Base-by-base conservation (phyloP, 2,329 filamentous ascomycete species). In the Elsinoe fawcettii region DNA sequence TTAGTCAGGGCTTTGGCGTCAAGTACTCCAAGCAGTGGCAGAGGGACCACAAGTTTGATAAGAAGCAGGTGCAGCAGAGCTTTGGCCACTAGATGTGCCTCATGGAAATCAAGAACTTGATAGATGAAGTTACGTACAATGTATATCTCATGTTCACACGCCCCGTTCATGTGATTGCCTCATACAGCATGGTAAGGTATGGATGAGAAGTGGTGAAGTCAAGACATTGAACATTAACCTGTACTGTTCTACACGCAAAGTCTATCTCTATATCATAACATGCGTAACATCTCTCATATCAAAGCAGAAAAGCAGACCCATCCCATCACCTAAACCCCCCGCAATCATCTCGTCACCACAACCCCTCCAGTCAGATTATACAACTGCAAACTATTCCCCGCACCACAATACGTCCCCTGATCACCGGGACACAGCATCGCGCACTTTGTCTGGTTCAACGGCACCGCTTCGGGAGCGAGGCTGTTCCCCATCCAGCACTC, bases 351-450 rank as follows among this genome's bases (percentile, higher is more conserved):
- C 3, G 14, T 27, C 41, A 25, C 20, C 22, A 46, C 41, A 14
- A 37, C 14, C 41, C 41, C 41, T 20, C 32, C n/a, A 1, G 49
- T 53, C 49, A 53, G 20, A 53, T 53, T 53, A 25, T 60, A 60
- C 44, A 60, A 39, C 30, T 58, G 47, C 32, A 60, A 43, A 36
- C 56, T 56, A 44, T 64, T 66, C 8, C 64, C 63, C 18, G 62
- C 66, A n/a, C 67, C 67, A 44, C 67, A 70, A 47, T 60, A 64
- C 53, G 66, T 60, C 14, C 58, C 60, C 2, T 41, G 51, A 59
- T 67, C 62, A 30, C 63, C 65, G 2, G 61, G 56, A 43, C 67
- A 70, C 2, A 59, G 39, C 61, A 65, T 66, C 14, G 49, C 61
- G 55, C 67, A 69, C 16, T 51, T 53, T n/a, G 37, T 58, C 20